Percentiles rank a stretch among this genome's conserved stretches.
Conservation (phyloP, 208 protist genomes). For the Trypanosomatidae sp. region DNA sequence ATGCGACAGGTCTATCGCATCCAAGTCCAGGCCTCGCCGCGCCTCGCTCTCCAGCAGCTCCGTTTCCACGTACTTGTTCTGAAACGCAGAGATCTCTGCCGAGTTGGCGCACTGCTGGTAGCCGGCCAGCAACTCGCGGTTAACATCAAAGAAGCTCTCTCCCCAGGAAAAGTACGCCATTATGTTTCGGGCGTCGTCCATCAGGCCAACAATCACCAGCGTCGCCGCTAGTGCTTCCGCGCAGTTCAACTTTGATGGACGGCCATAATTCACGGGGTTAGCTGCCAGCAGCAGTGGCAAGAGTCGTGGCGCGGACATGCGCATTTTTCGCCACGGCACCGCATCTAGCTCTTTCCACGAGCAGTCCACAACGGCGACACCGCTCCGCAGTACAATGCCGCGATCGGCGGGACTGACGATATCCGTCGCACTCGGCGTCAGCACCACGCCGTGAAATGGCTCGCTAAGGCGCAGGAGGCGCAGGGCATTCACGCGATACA, state of each 20-base stretch:
- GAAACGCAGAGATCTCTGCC: conserved; percentile 65
- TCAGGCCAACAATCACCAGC: conserved; percentile 94
- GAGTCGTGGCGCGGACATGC: conserved; percentile 82
- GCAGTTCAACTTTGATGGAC: conserved; percentile 97
- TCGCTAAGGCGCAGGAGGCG: conserved; percentile 86
- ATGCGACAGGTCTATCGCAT: conserved; percentile 51
- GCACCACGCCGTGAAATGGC: conserved; percentile 94
- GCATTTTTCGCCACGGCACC: conserved; percentile 95
- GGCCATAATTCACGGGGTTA: conserved; percentile 99
- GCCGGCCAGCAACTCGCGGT: conserved; percentile 92
- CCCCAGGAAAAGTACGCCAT: conserved; percentile 98
- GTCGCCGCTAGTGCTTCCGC: conserved; percentile 97
- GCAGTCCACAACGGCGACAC: conserved; percentile 99
- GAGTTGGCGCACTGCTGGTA: conserved; percentile 63
- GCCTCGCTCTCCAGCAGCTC: conserved; percentile 42
- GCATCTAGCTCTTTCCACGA: conserved; percentile 97
- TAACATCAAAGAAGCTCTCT: conserved; percentile 95
- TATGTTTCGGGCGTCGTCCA: conserved; percentile 90
- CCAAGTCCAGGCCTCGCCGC: conserved; percentile 51
- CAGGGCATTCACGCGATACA: conserved; percentile 92
- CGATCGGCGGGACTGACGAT: conserved; percentile 95
- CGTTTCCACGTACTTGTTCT: conserved; percentile 52
- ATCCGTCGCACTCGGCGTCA: conserved; percentile 93
- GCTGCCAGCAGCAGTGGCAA: conserved; percentile 98
- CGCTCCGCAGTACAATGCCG: conserved; percentile 82